A percentile compares a stretch with the other conserved stretches of the same genome.
These are phyloP conservation scores for Skeletonema tropicum DNA, from an alignment of 108 stramenopile species.

Conservation along the genomic window DNA sequence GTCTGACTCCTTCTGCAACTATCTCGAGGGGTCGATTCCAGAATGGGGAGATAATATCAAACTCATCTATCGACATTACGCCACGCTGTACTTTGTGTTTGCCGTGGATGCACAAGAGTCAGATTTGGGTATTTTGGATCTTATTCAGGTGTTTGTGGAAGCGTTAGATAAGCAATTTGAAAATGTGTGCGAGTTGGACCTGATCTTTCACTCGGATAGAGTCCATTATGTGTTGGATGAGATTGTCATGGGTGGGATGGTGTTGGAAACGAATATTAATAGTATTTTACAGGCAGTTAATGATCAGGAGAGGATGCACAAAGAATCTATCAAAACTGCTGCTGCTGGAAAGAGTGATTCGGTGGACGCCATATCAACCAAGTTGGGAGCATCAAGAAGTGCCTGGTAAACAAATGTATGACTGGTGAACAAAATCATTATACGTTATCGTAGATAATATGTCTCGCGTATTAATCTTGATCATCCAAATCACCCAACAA, in stretches of 20 bases:
- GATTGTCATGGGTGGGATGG: constrained; percentile 99
- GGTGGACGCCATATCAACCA: constrained; percentile 50
- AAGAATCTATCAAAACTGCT: constrained; percentile 62
- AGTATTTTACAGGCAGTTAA: constrained; percentile 90
- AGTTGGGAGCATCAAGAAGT: constrained; percentile 48
- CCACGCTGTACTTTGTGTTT: constrained; percentile 99
- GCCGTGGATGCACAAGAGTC: constrained; percentile 97
- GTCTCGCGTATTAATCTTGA: constrained; percentile 17
- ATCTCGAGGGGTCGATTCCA: constrained; percentile 94
- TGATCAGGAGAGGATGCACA: constrained; percentile 93
- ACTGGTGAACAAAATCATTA: constrained; percentile 42
- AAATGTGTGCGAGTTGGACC: constrained; percentile 99
- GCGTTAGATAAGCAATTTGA: constrained; percentile 99
- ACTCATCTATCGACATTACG: constrained; percentile 99
- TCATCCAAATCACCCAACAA: constrained; percentile 75
- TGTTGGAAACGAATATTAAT: constrained; percentile 97
- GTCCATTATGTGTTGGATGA: constrained; percentile 93
- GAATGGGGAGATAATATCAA: constrained; percentile 98
- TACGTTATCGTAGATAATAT: neutral
- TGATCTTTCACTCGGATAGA: constrained; percentile 98
- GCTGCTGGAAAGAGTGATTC: constrained; percentile 51
- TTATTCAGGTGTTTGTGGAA: constrained; percentile 99
- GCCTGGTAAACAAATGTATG: constrained; percentile 44
- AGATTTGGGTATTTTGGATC: constrained; percentile 98
- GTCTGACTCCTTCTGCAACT: constrained; percentile 98